Evolutionary conservation across 768 basidiomycete genomes (phyloP).

Genomic region (Pleurotus pulmonarius): DNA sequence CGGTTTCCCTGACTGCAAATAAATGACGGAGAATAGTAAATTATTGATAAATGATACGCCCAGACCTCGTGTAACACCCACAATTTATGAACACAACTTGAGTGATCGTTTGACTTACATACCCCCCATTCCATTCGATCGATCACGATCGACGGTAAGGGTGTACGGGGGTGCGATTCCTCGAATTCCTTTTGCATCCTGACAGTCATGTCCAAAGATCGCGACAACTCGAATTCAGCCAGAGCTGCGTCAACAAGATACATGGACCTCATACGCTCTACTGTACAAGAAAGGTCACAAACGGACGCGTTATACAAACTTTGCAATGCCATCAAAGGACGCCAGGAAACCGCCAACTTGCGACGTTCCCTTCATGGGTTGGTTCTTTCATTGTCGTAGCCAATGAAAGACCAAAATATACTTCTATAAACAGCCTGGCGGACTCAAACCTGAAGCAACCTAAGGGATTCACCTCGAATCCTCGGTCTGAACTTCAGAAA

Average conservation of each 20-base stretch:
- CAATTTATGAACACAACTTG: background rate
- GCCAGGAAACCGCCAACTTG: background rate
- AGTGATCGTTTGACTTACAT: no score
- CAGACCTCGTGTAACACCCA: background rate
- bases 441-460: background rate
- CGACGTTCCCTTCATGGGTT: background rate
- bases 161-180: no score
- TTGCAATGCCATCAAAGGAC: background rate
- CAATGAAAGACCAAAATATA: background rate
- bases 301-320: background rate
- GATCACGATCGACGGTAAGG: background rate
- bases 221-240: no score
- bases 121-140: no score
- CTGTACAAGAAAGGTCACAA: background rate
- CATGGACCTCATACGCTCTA: background rate
- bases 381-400: background rate
- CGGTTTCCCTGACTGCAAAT: constrained; percentile 56
- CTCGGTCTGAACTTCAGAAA: background rate
- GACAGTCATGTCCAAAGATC: no score
- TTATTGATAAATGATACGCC: background rate
- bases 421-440: background rate
- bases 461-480: background rate
- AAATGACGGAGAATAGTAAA: background rate
- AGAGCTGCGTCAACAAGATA: background rate
- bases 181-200: no score